A percentile compares a stretch with the other conserved stretches of the same genome.
Conservation (phyloP, 768 basidiomycete species). For the Sistotremastrum niveocremeum region DNA sequence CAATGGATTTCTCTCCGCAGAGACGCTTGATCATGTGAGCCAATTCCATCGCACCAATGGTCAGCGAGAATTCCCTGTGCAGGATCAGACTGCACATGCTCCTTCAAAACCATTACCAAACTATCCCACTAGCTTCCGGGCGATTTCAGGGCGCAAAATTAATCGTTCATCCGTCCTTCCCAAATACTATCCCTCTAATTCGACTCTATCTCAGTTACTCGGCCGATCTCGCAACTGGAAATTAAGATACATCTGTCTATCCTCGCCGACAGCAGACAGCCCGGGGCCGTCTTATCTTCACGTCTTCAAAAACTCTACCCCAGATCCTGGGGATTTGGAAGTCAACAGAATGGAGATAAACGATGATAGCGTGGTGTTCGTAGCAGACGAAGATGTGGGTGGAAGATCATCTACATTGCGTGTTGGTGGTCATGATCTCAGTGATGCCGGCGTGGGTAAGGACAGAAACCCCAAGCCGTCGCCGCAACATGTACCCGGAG, state of each 20-base stretch:
- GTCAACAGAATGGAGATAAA: conserved; percentile 48
- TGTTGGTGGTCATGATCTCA: conserved; percentile 42
- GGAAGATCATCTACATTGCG: conserved; percentile 44
- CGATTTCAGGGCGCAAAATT: too few species aligned
- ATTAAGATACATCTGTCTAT: conserved; percentile 6
- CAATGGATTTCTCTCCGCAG: too few species aligned
- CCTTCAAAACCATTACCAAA: too few species aligned
- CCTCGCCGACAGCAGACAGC: conserved; percentile 24
- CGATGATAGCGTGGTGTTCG: conserved; percentile 62
- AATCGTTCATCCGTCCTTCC: too few species aligned
- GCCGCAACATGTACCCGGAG: conserved; percentile 4
- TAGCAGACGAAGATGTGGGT: conserved; percentile 42
- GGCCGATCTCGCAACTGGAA: too few species aligned
- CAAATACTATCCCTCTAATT: too few species aligned
- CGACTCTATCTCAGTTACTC: too few species aligned
- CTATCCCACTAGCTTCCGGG: too few species aligned
- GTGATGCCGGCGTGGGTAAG: conserved; percentile 26
- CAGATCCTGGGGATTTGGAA: conserved; percentile 59
- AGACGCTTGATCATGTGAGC: too few species aligned
- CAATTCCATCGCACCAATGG: too few species aligned
- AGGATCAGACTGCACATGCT: too few species aligned
- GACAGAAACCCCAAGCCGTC: conserved; percentile 18
- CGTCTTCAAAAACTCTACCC: conserved; percentile 48
- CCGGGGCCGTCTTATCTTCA: conserved; percentile 48
- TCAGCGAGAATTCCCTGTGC: too few species aligned